These are phyloP conservation scores for Metarhizium robertsii DNA, from an alignment of 2,329 filamentous ascomycete species.

Conservation along the genomic window DNA sequence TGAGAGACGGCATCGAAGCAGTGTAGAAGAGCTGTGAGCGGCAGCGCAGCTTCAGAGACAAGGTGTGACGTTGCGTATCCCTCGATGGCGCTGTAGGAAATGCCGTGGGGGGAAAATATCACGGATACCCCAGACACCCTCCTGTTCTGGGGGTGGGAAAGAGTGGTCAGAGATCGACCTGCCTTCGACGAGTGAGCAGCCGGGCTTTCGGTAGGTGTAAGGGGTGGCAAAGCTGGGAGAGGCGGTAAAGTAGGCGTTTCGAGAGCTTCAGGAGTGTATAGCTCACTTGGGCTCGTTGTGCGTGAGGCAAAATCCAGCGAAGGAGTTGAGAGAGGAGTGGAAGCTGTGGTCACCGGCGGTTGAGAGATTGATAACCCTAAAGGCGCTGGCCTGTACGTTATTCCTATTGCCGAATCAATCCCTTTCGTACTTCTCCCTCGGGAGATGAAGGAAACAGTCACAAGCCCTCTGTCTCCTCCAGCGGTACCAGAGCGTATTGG, in stretches of 20 bases:
- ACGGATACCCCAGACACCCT: constrained; percentile 53
- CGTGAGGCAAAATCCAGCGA: constrained; percentile 3
- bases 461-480: constrained; percentile 50
- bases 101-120: constrained; percentile 57
- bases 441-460: constrained; percentile 60
- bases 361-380: constrained; percentile 12
- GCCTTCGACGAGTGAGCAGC: constrained; percentile 24
- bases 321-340: constrained; percentile 8
- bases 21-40: constrained; percentile 55
- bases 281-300: constrained; percentile 1
- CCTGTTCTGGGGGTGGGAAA: constrained; percentile 25
- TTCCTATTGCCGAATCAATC: constrained; percentile 58
- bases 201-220: constrained; percentile 28
- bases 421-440: constrained; percentile 51
- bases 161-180: constrained; percentile 24
- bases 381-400: constrained; percentile 58
- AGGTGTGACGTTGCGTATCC: constrained; percentile 50
- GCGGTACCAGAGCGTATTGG: constrained; percentile 42
- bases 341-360: constrained; percentile 10
- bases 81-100: constrained; percentile 41
- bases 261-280: constrained; percentile 1
- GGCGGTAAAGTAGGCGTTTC: constrained; percentile 3
- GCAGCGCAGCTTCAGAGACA: constrained; percentile 44
- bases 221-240: constrained; percentile 15
- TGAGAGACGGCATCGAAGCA: constrained; percentile 51